A percentile compares a stretch with the other conserved stretches of the same genome.
Evolutionary conservation across 495 filamentous ascomycete genomes (phyloP).

Genomic region (Podospora anserina): DNA sequence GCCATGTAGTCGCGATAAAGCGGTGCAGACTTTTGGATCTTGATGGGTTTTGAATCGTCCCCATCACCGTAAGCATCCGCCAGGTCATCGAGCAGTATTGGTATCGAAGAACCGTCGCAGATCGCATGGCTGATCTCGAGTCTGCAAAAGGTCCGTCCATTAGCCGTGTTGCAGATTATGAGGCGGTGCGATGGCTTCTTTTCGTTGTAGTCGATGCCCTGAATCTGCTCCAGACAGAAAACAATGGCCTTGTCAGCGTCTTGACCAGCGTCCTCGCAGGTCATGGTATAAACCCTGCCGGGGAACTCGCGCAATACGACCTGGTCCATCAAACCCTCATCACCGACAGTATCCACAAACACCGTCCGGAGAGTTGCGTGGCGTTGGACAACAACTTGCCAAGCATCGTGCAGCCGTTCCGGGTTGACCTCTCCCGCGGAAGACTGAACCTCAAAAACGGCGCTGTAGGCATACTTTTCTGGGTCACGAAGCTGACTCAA

Average conservation of each 20-base stretch:
- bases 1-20: conserved; percentile 22
- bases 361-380: conserved; percentile 40
- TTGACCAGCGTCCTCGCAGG: conserved; percentile 42
- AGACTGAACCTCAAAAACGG: conserved; percentile 47
- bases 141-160: conserved; percentile 38
- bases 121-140: conserved; percentile 50
- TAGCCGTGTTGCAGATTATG: conserved; percentile 33
- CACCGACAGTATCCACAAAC: conserved; percentile 36
- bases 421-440: background rate
- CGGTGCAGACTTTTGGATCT: conserved; percentile 11
- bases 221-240: conserved; percentile 3
- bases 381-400: conserved; percentile 23
- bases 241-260: background rate
- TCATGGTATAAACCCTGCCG: conserved; percentile 38
- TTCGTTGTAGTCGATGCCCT: conserved; percentile 16
- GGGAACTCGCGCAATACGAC: conserved; percentile 24
- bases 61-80: conserved; percentile 6
- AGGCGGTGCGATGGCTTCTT: conserved; percentile 43
- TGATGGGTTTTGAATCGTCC: background rate
- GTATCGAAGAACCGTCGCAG: conserved; percentile 24
- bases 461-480: conserved; percentile 52
- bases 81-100: conserved; percentile 20
- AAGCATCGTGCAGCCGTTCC: conserved; percentile 17
- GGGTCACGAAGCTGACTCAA: conserved; percentile 49
- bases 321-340: conserved; percentile 27